Base-by-base conservation (phyloP, 371 early-diverging fungal species). In the Dichotomocladium elegans region DNA sequence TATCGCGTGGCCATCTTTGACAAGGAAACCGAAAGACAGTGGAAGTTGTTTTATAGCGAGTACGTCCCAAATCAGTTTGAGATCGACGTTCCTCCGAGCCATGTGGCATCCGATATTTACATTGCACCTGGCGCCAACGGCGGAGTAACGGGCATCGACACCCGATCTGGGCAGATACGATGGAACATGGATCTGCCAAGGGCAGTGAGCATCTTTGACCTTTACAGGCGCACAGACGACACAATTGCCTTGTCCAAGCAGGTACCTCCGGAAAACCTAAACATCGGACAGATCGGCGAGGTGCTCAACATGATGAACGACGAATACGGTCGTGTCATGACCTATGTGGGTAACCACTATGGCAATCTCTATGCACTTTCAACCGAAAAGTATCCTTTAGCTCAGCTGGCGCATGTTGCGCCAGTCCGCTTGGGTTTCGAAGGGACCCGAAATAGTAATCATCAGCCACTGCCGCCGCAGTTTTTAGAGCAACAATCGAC, bases 351-450 rank as follows among this genome's bases (percentile, higher is more conserved):
- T 22, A 59, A 64, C 3, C 63, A 82, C 24, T 66, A 80, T 30
- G 83, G 77, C 25, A 80, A 74, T 33, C 63, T 84, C 2, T 87
- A 77, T 51, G 79, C 81, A 2, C 61, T 87, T 6, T 82, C 83
- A 0, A 61, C 59, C 17, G 73, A 81, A 11, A 73, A 77, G 28
- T 86, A 82, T 30, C 85, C 88, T 6, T 56, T 81, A 11, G 68
- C 80, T 9, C 78, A 77, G 47, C 66, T 64, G 43, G 71, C 72
- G 34, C 62, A 54, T 30, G 73, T 64, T 62, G 70, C 68, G 24
- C 72, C 55, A 48, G 71, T 64, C 57, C 60, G 49, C 51, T 9
- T n/a, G n/a, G 37, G 37, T 37, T 37, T 37, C 5, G 17, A n/a
- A 0, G 44, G 44, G 14, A 14, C 17, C 5, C n/a, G n/a, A n/a